phyloP scores from a whole-genome alignment of 2,329 filamentous ascomycete species.

The Alternaria sp. region DNA sequence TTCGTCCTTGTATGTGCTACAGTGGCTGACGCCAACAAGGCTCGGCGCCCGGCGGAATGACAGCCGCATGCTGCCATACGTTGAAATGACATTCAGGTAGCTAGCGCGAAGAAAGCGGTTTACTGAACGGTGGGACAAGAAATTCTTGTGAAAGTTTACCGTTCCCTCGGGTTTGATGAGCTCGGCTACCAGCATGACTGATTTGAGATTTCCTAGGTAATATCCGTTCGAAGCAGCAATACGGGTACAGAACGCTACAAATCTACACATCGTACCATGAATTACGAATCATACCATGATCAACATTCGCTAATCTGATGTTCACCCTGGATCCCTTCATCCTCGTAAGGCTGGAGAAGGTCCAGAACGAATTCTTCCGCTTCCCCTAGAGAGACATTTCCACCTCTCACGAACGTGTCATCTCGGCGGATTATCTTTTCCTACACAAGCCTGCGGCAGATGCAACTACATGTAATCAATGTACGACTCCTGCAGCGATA shows the following conservation, averaged over 20 bases:
- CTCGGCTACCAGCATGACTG: not conserved
- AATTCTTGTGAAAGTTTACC: not conserved
- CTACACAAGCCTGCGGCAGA: conserved; percentile 1
- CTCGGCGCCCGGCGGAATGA: not conserved
- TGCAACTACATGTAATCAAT: not conserved
- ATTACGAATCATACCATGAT: not conserved
- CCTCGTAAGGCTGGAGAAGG: not conserved
- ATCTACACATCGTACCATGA: not conserved
- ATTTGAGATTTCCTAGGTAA: not conserved
- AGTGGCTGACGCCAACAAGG: not conserved
- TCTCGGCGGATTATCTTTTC: not conserved
- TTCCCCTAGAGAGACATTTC: not conserved
- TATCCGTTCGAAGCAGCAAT: not conserved
- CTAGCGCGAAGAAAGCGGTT: not conserved
- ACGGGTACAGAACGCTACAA: not conserved
- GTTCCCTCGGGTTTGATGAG: not conserved
- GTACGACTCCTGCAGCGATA: not conserved
- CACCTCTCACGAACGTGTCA: not conserved
- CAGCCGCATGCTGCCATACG: not conserved
- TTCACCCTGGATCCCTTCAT: not conserved
- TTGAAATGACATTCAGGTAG: not conserved
- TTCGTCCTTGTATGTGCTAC: not conserved
- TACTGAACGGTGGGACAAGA: not conserved
- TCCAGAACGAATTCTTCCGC: conserved; percentile 1
- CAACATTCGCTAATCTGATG: conserved; percentile 1